A percentile compares a stretch with the other conserved stretches of the same genome.
Evolutionary conservation across 495 filamentous ascomycete species (phyloP).

Genomic region (Trichoderma parareesei): DNA sequence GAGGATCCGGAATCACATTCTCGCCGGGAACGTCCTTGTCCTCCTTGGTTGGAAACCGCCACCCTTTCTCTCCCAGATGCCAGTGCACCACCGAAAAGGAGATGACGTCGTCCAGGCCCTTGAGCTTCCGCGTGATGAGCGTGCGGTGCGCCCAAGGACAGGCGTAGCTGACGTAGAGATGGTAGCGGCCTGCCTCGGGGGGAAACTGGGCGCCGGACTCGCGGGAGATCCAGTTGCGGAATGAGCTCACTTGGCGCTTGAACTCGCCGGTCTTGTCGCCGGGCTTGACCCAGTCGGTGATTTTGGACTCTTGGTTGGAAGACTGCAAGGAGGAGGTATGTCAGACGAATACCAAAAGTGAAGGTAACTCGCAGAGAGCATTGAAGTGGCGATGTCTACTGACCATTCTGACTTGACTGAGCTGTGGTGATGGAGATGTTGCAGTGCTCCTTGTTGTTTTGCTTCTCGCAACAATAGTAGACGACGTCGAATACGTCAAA

Average conservation of each 20-base stretch:
- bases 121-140: conserved; percentile 66
- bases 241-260: conserved; percentile 66
- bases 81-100: conserved; percentile 62
- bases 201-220: conserved; percentile 55
- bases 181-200: conserved; percentile 67
- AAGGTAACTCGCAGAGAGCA: no score
- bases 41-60: conserved; percentile 64
- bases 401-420: conserved; percentile 2
- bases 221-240: conserved; percentile 62
- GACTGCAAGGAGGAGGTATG: background rate
- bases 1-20: conserved; percentile 46
- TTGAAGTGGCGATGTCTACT: background rate
- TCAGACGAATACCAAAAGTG: no score
- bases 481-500: background rate
- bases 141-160: conserved; percentile 83
- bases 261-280: conserved; percentile 77
- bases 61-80: conserved; percentile 57
- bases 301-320: conserved; percentile 32
- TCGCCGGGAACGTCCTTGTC: conserved; percentile 49
- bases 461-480: background rate
- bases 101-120: conserved; percentile 68
- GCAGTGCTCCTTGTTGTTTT: background rate
- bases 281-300: conserved; percentile 77
- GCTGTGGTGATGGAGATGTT: background rate
- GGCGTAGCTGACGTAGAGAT: conserved; percentile 65